Percentiles rank a stretch among this genome's conserved stretches.
phyloP scores from a whole-genome alignment of 805 yeast genomes.

The Metschnikowia gruessii region DNA sequence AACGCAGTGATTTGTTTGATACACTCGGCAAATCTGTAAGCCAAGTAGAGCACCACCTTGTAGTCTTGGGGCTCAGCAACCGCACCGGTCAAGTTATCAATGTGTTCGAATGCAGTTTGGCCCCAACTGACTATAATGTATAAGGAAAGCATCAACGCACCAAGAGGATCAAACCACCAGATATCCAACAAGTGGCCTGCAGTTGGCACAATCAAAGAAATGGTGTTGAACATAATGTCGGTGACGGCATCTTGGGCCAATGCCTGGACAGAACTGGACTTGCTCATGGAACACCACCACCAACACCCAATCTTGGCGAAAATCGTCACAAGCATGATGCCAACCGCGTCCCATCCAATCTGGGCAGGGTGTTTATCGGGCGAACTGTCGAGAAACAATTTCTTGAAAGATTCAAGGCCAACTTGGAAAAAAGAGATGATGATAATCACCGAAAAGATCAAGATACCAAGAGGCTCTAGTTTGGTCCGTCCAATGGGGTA shows the following conservation, averaged over 20 bases:
- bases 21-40: constrained; percentile 64
- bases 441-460: constrained; percentile 69
- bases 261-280: constrained; percentile 70
- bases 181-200: constrained; percentile 48
- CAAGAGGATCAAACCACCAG: constrained; percentile 76
- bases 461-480: constrained; percentile 74
- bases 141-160: constrained; percentile 61
- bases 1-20: constrained; percentile 62
- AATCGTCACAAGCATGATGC: constrained; percentile 64
- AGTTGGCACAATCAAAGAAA: constrained; percentile 69
- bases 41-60: constrained; percentile 64
- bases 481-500: constrained; percentile 73
- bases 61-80: constrained; percentile 61
- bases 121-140: constrained; percentile 68
- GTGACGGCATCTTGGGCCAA: constrained; percentile 80
- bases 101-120: constrained; percentile 63
- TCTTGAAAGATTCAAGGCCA: constrained; percentile 57
- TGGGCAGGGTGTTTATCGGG: constrained; percentile 40
- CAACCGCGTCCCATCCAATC: constrained; percentile 49
- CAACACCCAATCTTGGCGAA: constrained; percentile 58
- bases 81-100: constrained; percentile 72
- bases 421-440: constrained; percentile 71
- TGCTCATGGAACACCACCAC: constrained; percentile 57
- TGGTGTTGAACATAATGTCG: constrained; percentile 69
- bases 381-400: constrained; percentile 36